These are phyloP conservation scores for Nannochloropsis gaditana DNA, from an alignment of 108 stramenopile genomes.

Conservation along the genomic window DNA sequence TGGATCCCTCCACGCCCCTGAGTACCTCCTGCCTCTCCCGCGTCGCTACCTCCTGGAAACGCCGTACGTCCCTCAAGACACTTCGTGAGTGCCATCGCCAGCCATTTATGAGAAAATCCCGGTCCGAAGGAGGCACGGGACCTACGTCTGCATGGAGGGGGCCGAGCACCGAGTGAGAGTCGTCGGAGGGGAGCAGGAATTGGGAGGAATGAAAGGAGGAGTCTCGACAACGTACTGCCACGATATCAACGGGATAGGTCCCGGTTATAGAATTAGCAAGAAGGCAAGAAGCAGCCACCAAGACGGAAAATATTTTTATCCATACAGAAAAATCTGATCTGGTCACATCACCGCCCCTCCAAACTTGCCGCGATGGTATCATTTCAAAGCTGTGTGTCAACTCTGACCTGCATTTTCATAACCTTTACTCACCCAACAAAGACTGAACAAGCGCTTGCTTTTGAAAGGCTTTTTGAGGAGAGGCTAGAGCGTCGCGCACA, in stretches of 20 bases:
- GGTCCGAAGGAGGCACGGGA: neutral
- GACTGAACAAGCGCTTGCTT: neutral
- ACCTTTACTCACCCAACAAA: neutral
- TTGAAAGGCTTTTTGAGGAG: neutral
- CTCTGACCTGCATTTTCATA: too few species aligned
- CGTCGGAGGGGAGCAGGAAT: neutral
- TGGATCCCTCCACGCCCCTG: neutral
- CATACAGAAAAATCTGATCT: too few species aligned
- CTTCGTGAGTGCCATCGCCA: constrained; percentile 4
- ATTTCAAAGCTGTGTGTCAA: too few species aligned
- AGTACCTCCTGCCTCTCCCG: neutral
- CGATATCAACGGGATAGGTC: too few species aligned
- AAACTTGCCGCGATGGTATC: too few species aligned
- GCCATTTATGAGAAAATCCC: neutral
- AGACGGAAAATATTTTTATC: too few species aligned
- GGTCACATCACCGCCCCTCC: too few species aligned
- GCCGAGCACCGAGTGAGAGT: neutral
- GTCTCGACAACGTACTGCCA: neutral
- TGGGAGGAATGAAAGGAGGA: neutral
- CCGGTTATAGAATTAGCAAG: too few species aligned
- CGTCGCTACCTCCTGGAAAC: neutral
- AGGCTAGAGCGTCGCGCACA: neutral
- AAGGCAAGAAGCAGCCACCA: too few species aligned
- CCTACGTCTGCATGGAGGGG: neutral
- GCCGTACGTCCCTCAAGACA: neutral